Percentiles rank a stretch among this genome's conserved stretches.
These are phyloP conservation scores for Colletotrichum musae DNA, from an alignment of 2,329 filamentous ascomycete genomes.

Conservation along the genomic window DNA sequence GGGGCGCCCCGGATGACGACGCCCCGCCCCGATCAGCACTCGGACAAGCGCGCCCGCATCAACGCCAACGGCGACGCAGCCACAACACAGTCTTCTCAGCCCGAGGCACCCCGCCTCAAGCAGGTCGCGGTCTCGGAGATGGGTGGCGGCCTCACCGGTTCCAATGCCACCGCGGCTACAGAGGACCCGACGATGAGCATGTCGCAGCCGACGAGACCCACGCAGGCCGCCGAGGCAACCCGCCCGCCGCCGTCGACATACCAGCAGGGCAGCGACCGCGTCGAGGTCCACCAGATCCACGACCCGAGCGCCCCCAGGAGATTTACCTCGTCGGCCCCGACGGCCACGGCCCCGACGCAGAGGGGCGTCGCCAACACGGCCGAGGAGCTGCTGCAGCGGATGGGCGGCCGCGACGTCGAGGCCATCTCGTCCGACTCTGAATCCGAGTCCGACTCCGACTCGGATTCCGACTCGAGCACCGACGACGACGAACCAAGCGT, in stretches of 20 bases:
- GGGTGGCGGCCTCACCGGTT: conserved; percentile 53
- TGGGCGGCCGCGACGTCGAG: not conserved
- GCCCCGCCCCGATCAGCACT: conserved; percentile 9
- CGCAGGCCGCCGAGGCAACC: not conserved
- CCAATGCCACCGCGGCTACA: conserved; percentile 53
- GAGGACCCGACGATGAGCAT: conserved; percentile 52
- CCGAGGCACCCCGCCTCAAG: conserved; percentile 36
- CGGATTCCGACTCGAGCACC: conserved; percentile 26
- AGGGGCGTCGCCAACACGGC: conserved; percentile 46
- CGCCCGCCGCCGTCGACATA: conserved; percentile 19
- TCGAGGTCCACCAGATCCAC: conserved; percentile 16
- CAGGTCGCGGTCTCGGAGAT: conserved; percentile 51
- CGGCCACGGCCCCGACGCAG: not conserved
- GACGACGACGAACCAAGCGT: not conserved
- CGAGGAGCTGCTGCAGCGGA: conserved; percentile 13
- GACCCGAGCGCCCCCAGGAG: conserved; percentile 16
- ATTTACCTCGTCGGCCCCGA: not conserved
- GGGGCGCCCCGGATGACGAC: not conserved
- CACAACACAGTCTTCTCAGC: not conserved
- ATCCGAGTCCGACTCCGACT: conserved; percentile 9
- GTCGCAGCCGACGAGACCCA: not conserved
- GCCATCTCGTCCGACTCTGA: not conserved
- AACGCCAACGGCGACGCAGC: conserved; percentile 14
- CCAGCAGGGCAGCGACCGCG: conserved; percentile 15
- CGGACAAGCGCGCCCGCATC: conserved; percentile 33